Conservation (phyloP, 129 eudicot species). For the Flaveria linearis region DNA sequence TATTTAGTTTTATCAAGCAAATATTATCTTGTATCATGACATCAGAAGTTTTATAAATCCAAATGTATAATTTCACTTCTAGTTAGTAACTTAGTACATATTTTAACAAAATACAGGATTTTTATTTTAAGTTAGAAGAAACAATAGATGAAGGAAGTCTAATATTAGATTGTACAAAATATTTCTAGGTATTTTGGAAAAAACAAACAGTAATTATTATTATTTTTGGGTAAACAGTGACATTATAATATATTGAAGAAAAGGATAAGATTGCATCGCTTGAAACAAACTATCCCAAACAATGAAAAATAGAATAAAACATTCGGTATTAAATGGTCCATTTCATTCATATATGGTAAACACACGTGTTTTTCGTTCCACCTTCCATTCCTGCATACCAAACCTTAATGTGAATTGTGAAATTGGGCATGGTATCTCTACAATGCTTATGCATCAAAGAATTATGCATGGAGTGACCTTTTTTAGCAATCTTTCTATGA, state of each 20-base stretch:
- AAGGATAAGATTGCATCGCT: not conserved
- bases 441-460: not conserved
- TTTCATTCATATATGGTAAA: not conserved
- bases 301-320: not conserved
- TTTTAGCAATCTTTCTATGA: slow-evolving; percentile 8
- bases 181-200: not conserved
- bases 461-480: not conserved
- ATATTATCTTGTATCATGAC: too few relatives aligned
- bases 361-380: not conserved
- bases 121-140: not conserved
- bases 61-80: not conserved
- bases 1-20: not conserved
- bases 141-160: not conserved
- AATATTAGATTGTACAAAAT: not conserved
- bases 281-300: not conserved
- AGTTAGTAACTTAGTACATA: not conserved
- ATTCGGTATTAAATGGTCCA: not conserved
- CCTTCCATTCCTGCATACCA: not conserved
- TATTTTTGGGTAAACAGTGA: not conserved
- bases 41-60: too few relatives aligned
- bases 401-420: not conserved
- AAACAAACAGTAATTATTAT: not conserved
- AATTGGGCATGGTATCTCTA: not conserved
- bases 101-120: not conserved
- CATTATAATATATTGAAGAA: not conserved